These are phyloP conservation scores for Gossypium gossypioides DNA, from an alignment of 441 rosid species.

Conservation along the genomic window DNA sequence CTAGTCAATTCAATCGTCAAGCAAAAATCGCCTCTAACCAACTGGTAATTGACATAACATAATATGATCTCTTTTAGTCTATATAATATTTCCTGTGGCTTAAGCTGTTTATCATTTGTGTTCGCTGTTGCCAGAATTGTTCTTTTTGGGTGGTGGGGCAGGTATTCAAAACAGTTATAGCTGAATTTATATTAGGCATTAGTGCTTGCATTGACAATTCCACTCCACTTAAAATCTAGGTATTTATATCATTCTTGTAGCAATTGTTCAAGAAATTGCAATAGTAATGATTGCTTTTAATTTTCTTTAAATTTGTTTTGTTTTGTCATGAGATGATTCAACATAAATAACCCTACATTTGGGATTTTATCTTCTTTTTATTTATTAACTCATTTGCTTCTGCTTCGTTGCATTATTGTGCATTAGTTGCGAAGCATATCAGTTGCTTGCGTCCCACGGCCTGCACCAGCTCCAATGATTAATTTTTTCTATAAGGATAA, in stretches of 20 bases:
- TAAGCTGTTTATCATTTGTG: neutral
- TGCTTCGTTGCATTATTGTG: neutral
- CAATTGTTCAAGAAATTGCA: neutral
- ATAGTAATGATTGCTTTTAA: neutral
- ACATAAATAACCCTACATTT: neutral
- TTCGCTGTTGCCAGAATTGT: neutral
- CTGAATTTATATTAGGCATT: neutral
- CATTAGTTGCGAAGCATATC: too few species aligned
- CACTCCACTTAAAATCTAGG: neutral
- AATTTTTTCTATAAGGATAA: neutral
- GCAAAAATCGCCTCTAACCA: constrained; percentile 40
- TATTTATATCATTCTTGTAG: neutral
- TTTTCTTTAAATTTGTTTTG: neutral
- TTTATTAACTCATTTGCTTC: neutral
- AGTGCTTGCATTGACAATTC: neutral
- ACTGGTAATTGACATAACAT: constrained; percentile 31
- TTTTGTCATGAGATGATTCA: neutral
- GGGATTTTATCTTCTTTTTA: neutral
- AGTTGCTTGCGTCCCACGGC: too few species aligned
- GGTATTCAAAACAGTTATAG: neutral
- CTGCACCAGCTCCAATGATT: neutral
- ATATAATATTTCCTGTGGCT: neutral
- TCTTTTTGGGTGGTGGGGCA: neutral
- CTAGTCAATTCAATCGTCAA: constrained; percentile 46
- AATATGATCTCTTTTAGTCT: neutral